Conservation (phyloP, 768 basidiomycete species). For the Naematelia aurantialba region DNA sequence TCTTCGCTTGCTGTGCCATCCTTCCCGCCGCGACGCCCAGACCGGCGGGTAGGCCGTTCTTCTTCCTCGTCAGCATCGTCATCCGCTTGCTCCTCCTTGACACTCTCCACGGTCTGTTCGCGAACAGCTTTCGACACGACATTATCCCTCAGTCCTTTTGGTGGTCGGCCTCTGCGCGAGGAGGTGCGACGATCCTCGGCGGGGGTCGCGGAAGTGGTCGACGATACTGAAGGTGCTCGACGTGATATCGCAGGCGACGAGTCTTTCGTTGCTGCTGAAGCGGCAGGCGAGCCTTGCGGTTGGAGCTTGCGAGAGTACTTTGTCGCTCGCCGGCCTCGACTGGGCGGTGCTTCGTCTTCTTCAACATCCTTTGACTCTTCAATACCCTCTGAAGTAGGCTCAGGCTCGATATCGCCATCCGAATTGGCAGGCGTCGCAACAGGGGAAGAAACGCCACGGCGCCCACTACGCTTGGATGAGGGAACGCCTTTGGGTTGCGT, state of each 20-base stretch:
- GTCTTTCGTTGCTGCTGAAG: slow-evolving; percentile 18
- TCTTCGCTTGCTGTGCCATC: slow-evolving; percentile 8
- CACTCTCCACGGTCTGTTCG: slow-evolving; percentile 8
- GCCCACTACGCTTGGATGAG: slow-evolving; percentile 18
- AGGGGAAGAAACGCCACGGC: slow-evolving; percentile 2
- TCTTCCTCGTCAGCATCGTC: slow-evolving; percentile 15
- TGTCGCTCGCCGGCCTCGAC: slow-evolving; percentile 1
- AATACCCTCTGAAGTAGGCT: not conserved
- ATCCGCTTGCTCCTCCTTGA: slow-evolving; percentile 17
- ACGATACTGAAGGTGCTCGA: slow-evolving; percentile 27
- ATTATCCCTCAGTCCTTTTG: slow-evolving; percentile 13
- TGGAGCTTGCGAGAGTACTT: not conserved
- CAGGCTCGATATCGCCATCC: slow-evolving; percentile 6
- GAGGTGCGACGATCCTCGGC: slow-evolving; percentile 7
- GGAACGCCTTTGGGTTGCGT: slow-evolving; percentile 21
- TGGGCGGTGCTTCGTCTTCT: slow-evolving; percentile 9
- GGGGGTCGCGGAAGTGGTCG: slow-evolving; percentile 24
- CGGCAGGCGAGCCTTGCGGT: slow-evolving; percentile 18
- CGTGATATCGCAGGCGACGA: slow-evolving; percentile 34
- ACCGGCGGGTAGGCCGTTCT: slow-evolving; percentile 4
- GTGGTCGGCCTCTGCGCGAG: slow-evolving; percentile 3
- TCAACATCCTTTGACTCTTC: slow-evolving; percentile 1
- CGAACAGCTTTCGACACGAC: slow-evolving; percentile 3
- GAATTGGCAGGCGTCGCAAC: slow-evolving; percentile 1
- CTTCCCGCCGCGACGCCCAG: slow-evolving; percentile 2